Evolutionary conservation across 2,329 filamentous ascomycete species (phyloP).

Genomic region (Pseudogymnoascus verrucosus): DNA sequence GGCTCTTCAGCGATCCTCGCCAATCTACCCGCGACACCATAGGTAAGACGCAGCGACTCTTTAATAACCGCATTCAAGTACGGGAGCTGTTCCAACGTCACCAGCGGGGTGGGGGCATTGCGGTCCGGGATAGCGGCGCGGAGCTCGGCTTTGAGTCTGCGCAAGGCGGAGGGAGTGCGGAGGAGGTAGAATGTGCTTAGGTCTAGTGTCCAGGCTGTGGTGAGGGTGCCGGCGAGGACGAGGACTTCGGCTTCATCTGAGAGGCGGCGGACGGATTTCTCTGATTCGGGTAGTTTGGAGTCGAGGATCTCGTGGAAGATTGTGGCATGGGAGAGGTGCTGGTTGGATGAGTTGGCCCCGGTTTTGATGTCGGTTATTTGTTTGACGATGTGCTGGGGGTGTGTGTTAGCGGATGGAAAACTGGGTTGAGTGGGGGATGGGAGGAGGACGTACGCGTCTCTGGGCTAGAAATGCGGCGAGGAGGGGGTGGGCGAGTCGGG

Average conservation of each 20-base stretch:
- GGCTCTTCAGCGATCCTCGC: conserved; percentile 21
- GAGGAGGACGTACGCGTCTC: neutral
- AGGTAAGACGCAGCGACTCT: conserved; percentile 28
- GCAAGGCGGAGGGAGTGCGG: conserved; percentile 25
- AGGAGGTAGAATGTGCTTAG: conserved; percentile 31
- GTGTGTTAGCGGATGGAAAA: neutral
- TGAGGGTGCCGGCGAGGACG: conserved; percentile 31
- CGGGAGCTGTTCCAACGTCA: conserved; percentile 21
- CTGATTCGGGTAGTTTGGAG: neutral
- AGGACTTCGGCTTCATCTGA: conserved; percentile 15
- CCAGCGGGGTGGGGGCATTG: conserved; percentile 10
- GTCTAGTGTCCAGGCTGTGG: conserved; percentile 29
- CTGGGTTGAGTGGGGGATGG: neutral
- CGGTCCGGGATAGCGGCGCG: conserved; percentile 14
- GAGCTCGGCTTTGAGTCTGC: conserved; percentile 30
- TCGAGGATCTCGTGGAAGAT: conserved; percentile 2
- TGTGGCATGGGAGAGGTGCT: neutral
- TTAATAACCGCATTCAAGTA: conserved; percentile 29
- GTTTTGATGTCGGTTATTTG: conserved; percentile 5
- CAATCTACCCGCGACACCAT: conserved; percentile 26
- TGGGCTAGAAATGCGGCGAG: neutral
- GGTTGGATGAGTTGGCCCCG: neutral
- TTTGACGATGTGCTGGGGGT: neutral
- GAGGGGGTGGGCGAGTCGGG: neutral
- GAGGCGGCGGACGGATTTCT: neutral